Percentiles rank a stretch among this genome's conserved stretches.
Conservation (phyloP, 306 rosid genomes). For the Vicia faba region DNA sequence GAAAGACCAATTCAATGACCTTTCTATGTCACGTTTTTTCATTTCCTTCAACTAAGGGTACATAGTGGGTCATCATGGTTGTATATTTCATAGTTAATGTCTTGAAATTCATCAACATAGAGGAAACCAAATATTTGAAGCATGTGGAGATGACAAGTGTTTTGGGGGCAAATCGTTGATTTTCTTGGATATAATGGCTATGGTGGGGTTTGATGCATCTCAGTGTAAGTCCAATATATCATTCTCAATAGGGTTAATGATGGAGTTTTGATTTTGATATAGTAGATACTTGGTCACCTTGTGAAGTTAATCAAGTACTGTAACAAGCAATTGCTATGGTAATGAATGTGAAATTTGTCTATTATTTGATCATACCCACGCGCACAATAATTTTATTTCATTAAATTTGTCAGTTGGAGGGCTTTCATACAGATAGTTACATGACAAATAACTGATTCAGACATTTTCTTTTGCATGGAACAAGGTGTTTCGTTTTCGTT, state of each 20-base stretch:
- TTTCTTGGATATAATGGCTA: slow-evolving; percentile 26
- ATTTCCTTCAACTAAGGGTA: slow-evolving; percentile 37
- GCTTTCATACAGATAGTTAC: slow-evolving; percentile 18
- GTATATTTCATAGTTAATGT: slow-evolving; percentile 35
- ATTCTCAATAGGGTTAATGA: slow-evolving; percentile 25
- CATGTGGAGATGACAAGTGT: slow-evolving; percentile 44
- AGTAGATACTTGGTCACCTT: slow-evolving; percentile 27
- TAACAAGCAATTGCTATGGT: slow-evolving; percentile 4
- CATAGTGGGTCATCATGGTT: slow-evolving; percentile 41
- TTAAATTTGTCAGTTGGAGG: slow-evolving; percentile 33
- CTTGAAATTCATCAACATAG: slow-evolving; percentile 30
- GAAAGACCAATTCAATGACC: slow-evolving; percentile 50
- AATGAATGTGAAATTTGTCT: slow-evolving; percentile 25
- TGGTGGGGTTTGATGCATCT: slow-evolving; percentile 32
- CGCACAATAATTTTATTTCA: slow-evolving; percentile 35
- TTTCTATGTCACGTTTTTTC: slow-evolving; percentile 31
- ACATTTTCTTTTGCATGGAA: neutral
- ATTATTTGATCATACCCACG: slow-evolving; percentile 30
- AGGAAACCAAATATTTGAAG: slow-evolving; percentile 42
- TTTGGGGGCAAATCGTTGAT: slow-evolving; percentile 44
- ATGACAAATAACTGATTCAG: neutral
- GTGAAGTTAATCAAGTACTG: slow-evolving; percentile 5
- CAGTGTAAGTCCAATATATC: slow-evolving; percentile 27
- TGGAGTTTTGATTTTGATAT: slow-evolving; percentile 31
- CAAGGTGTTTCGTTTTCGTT: neutral